A percentile compares a stretch with the other conserved stretches of the same genome.
Conservation (phyloP, 306 rosid species). For the Chamaecrista fasciculata region DNA sequence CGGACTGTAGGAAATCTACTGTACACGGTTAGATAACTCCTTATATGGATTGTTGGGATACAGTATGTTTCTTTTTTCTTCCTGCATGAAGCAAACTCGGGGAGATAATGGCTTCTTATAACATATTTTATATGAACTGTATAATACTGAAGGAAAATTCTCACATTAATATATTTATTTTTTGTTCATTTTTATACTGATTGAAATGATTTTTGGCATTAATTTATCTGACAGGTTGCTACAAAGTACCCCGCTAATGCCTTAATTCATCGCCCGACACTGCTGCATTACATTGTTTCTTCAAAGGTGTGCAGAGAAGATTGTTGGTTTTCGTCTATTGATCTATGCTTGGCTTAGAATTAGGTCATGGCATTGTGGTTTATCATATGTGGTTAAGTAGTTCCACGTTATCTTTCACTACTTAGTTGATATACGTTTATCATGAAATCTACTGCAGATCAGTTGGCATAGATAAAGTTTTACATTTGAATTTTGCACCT, state of each 20-base stretch:
- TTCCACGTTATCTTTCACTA: conserved; percentile 5
- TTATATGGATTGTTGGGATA: not conserved
- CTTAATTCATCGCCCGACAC: conserved; percentile 67
- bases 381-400: not conserved
- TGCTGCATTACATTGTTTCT: conserved; percentile 61
- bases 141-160: not conserved
- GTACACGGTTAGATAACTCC: conserved; percentile 56
- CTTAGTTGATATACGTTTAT: not conserved
- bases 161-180: not conserved
- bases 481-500: not conserved
- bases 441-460: not conserved
- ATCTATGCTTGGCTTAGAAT: not conserved
- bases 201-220: conserved; percentile 1
- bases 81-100: not conserved
- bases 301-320: conserved; percentile 51
- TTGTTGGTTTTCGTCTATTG: not conserved
- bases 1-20: conserved; percentile 79
- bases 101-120: not conserved
- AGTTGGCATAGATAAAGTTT: conserved; percentile 1
- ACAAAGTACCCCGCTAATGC: conserved; percentile 88
- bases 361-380: not conserved
- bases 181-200: not conserved
- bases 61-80: not conserved
- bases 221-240: conserved; percentile 65
- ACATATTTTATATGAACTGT: not conserved